Conservation (phyloP, 2,329 filamentous ascomycete species). For the Claviceps paspali region DNA sequence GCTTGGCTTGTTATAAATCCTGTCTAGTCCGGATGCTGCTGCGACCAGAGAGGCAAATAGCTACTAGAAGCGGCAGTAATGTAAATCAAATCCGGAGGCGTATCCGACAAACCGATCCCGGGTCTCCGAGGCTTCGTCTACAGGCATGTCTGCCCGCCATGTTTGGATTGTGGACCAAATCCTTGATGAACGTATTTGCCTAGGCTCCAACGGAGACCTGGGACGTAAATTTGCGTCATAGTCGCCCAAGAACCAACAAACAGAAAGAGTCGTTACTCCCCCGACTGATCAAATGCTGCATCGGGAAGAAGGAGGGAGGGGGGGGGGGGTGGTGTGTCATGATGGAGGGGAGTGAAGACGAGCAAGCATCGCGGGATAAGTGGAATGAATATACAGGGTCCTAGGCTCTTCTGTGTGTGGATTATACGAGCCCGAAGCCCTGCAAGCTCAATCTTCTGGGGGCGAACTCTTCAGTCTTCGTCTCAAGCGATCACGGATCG, state of each 20-base stretch:
- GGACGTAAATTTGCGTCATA: conserved; percentile 7
- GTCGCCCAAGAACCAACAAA: background rate
- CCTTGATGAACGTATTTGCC: conserved; percentile 4
- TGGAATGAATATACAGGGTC: background rate
- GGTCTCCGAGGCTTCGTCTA: background rate
- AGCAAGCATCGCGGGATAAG: background rate
- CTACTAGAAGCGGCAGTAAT: conserved; percentile 1
- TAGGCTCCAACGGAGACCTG: conserved; percentile 2
- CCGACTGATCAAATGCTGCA: background rate
- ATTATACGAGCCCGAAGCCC: background rate
- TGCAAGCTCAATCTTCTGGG: background rate
- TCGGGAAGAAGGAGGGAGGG: background rate
- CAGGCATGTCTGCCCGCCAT: conserved; percentile 8
- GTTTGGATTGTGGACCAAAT: conserved; percentile 10
- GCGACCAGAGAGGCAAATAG: conserved; percentile 3
- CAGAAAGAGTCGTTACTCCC: background rate
- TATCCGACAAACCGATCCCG: conserved; percentile 7
- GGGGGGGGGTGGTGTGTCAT: background rate
- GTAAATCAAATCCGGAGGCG: conserved; percentile 11
- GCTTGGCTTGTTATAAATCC: conserved; percentile 9
- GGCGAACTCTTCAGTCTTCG: background rate
- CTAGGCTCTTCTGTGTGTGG: background rate
- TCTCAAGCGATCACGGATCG: too few species aligned
- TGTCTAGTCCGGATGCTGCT: background rate
- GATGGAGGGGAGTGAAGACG: background rate